These are phyloP conservation scores for Podosphaera xanthii DNA, from an alignment of 2,329 filamentous ascomycete genomes.

Conservation along the genomic window DNA sequence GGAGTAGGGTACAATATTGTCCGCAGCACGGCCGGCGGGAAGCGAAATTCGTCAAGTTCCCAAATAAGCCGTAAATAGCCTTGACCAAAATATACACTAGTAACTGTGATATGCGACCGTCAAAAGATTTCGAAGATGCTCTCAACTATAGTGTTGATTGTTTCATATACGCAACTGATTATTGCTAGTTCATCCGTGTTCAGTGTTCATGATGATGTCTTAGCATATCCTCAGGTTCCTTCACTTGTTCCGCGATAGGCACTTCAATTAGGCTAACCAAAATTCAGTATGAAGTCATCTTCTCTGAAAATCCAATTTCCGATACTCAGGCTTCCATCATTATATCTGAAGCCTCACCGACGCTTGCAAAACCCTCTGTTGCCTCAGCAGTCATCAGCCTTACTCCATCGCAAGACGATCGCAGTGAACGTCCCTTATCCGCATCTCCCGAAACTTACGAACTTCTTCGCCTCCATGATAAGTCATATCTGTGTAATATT, in stretches of 20 bases:
- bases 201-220: constrained; percentile 48
- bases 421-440: constrained; percentile 3
- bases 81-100: too few species aligned
- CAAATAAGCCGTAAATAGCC: too few species aligned
- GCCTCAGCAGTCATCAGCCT: constrained; percentile 9
- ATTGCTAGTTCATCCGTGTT: constrained; percentile 34
- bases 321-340: constrained; percentile 30
- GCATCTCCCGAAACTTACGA: constrained; percentile 25
- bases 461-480: constrained; percentile 32
- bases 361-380: constrained; percentile 4
- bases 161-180: constrained; percentile 14
- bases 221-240: constrained; percentile 46
- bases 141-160: neutral
- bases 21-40: too few species aligned
- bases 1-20: too few species aligned
- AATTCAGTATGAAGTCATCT: constrained; percentile 38
- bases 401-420: constrained; percentile 6
- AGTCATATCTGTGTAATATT: constrained; percentile 41
- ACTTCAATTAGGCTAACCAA: constrained; percentile 6
- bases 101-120: too few species aligned
- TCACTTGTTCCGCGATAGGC: neutral
- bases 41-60: too few species aligned
- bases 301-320: constrained; percentile 35
- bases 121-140: neutral
- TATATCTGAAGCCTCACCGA: constrained; percentile 16